Evolutionary conservation across 768 basidiomycete species (phyloP).

Genomic region (Mycena polygramma): DNA sequence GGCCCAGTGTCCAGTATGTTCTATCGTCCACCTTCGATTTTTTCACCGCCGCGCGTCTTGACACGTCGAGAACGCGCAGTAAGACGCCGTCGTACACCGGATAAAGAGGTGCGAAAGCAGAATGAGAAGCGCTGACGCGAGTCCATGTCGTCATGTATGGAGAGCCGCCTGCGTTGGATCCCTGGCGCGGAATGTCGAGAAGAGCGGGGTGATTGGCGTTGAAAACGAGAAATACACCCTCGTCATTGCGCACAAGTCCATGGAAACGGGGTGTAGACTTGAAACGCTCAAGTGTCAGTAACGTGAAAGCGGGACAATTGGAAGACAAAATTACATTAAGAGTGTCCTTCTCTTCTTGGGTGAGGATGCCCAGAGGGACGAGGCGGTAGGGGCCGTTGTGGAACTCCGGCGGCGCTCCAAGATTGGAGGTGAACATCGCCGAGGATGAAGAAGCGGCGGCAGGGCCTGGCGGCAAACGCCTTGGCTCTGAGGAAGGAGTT

Average conservation of each 20-base stretch:
- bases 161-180: background rate
- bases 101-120: constrained; percentile 1
- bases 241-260: constrained; percentile 10
- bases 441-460: background rate
- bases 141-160: constrained; percentile 11
- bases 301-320: background rate
- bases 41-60: background rate
- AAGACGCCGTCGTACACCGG: constrained; percentile 5
- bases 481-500: constrained; percentile 1
- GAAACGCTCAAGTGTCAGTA: constrained; percentile 3
- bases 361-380: constrained; percentile 5
- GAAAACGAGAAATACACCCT: constrained; percentile 11
- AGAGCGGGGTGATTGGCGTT: constrained; percentile 7
- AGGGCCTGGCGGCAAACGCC: constrained; percentile 3
- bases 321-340: constrained; percentile 1
- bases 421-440: constrained; percentile 8
- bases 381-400: constrained; percentile 2
- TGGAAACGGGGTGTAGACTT: constrained; percentile 1
- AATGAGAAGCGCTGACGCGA: background rate
- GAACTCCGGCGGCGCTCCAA: constrained; percentile 4
- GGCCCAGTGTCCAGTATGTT: constrained; percentile 1
- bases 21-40: too few species aligned
- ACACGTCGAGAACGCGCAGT: constrained; percentile 8
- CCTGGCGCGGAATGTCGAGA: constrained; percentile 4
- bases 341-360: background rate